These are phyloP conservation scores for Schizophyllum commune DNA, from an alignment of 1,284 basidiomycete species.

Conservation along the genomic window DNA sequence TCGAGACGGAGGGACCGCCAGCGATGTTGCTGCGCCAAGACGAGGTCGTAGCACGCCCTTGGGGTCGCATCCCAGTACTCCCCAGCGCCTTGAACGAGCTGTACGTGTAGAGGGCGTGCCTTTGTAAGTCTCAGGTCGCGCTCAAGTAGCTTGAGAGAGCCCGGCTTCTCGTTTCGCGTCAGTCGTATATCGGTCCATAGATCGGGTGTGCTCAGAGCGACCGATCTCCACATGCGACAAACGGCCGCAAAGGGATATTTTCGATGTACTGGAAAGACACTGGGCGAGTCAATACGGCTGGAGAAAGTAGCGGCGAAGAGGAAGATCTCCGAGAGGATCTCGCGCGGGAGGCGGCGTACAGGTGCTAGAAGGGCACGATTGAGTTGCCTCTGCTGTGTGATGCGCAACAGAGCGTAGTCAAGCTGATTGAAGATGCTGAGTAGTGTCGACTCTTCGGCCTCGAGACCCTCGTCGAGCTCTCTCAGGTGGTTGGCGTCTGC, in stretches of 20 bases:
- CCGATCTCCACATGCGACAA: neutral
- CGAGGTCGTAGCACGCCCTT: no score
- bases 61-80: no score
- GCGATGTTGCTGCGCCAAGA: no score
- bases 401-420: constrained; percentile 14
- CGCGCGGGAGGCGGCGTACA: neutral
- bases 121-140: neutral
- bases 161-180: neutral
- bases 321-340: neutral
- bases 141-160: neutral
- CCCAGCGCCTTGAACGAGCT: no score
- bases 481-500: no score
- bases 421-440: no score
- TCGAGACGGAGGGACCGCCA: no score
- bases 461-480: no score
- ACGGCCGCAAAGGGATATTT: neutral
- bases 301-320: neutral
- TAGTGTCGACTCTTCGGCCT: no score
- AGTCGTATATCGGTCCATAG: neutral
- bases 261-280: neutral
- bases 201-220: neutral
- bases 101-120: no score
- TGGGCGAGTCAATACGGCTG: neutral
- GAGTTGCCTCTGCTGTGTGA: constrained; percentile 22
- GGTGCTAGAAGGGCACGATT: no score